Percentiles rank a stretch among this genome's conserved stretches.
phyloP scores from a whole-genome alignment of 2,329 filamentous ascomycete species.

The Hymenoscyphus fructigenus region DNA sequence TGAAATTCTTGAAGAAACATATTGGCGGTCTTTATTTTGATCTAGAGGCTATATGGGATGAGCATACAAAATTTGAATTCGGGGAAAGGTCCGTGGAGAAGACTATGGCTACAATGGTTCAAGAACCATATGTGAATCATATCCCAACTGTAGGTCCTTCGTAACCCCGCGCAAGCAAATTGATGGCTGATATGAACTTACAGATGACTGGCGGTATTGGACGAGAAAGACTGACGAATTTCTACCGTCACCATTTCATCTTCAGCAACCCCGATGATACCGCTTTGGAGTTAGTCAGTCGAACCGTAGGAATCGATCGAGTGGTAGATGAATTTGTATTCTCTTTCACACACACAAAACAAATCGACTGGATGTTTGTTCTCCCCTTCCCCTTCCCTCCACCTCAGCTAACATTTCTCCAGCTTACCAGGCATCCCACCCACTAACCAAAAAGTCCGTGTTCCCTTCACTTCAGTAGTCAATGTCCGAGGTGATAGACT shows the following conservation, averaged over 20 bases:
- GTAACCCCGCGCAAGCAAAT: neutral
- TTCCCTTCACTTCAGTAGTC: slow-evolving; percentile 65
- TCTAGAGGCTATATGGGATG: slow-evolving; percentile 75
- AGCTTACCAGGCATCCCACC: slow-evolving; percentile 60
- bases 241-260: slow-evolving; percentile 79
- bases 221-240: slow-evolving; percentile 57
- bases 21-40: slow-evolving; percentile 68
- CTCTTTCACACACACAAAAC: slow-evolving; percentile 59
- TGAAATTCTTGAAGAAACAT: slow-evolving; percentile 63
- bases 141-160: slow-evolving; percentile 58
- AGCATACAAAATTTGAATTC: slow-evolving; percentile 74
- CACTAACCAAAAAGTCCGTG: slow-evolving; percentile 51
- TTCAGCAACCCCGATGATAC: slow-evolving; percentile 70
- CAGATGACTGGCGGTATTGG: slow-evolving; percentile 62
- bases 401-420: too few relatives aligned
- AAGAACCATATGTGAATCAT: slow-evolving; percentile 78
- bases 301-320: slow-evolving; percentile 70
- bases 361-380: slow-evolving; percentile 68
- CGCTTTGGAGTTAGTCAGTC: slow-evolving; percentile 65
- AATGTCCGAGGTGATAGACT: slow-evolving; percentile 67
- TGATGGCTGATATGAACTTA: neutral
- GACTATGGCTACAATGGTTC: slow-evolving; percentile 81
- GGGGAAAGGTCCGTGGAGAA: slow-evolving; percentile 64
- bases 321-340: slow-evolving; percentile 71
- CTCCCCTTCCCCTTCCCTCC: too few relatives aligned